Evolutionary conservation across 768 basidiomycete species (phyloP).

Genomic region (Cytidiella melzeri): DNA sequence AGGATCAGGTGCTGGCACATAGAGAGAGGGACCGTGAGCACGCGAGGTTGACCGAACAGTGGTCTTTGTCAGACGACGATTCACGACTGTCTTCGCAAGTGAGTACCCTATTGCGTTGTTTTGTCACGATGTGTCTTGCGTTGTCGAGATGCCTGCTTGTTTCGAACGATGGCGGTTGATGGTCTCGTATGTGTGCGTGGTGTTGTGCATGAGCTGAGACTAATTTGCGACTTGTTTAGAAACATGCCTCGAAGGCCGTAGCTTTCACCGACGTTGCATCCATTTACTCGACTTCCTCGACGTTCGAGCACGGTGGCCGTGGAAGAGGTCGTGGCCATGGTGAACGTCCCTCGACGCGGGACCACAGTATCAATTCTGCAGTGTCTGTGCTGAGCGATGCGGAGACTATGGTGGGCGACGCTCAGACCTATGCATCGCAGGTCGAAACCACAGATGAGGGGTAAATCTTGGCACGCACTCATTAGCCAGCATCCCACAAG

Average conservation of each 20-base stretch:
- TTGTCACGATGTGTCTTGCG: neutral
- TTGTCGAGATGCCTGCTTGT: neutral
- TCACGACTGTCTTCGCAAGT: neutral
- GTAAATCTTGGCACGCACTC: too few species aligned
- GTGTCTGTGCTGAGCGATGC: conserved; percentile 10
- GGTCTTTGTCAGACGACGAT: conserved; percentile 8
- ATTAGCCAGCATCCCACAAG: too few species aligned
- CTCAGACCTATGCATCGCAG: too few species aligned
- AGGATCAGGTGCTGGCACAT: conserved; percentile 15
- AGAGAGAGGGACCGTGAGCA: conserved; percentile 19
- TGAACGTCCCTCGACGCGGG: conserved; percentile 2
- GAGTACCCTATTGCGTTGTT: conserved; percentile 1
- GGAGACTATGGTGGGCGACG: conserved; percentile 11
- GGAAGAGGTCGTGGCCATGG: conserved; percentile 8
- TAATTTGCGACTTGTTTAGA: neutral
- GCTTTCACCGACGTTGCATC: neutral
- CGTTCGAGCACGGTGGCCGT: conserved; percentile 5
- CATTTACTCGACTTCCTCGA: neutral
- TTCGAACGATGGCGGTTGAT: neutral
- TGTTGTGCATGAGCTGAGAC: neutral
- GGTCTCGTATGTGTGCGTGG: neutral
- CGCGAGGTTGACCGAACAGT: conserved; percentile 13
- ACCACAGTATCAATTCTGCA: neutral
- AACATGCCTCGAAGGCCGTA: neutral
- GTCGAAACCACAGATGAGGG: too few species aligned